Base-by-base conservation (phyloP, 495 filamentous ascomycete genomes). In the Jackrogersella minutella region DNA sequence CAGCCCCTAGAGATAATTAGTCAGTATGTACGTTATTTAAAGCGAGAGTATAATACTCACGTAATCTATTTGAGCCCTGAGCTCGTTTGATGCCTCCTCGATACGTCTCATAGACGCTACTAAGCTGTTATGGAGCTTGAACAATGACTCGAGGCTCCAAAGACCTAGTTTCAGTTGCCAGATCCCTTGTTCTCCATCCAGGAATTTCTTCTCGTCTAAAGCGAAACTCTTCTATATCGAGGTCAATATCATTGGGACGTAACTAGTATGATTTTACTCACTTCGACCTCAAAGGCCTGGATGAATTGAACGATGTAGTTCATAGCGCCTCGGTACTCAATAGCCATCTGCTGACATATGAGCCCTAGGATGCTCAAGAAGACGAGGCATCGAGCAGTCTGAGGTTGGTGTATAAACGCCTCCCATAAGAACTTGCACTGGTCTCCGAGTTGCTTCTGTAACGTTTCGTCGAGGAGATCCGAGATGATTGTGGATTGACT, bases 301-400 rank as follows among this genome's bases (percentile, higher is more conserved):
- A 43, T 43, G 40, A 43, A 43, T 13, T 24, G 22, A 14, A 34
- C 24, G 13, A 61, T 41, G 37, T 61, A 43, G 14, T 41, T 5
- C 34, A 61, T 61, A 19, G 58, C 14, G 1, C 33, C 6, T 31
- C 31, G 46, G 19, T 52, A 61, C 3, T 61, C 33, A 14, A 2
- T 14, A n/a, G 46, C 47, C 36, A 61, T 61, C 10, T 43, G 34
- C 16, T 52, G 34, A 49, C 63, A 66, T 19, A 68, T 16, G 11
- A 21, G n/a, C 34, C 64, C 64, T 1, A 68, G n/a, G 0, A 68
- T 14, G 10, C 26, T 24, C 14, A 68, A 10, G n/a, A 68, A 68
- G 2, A 68, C 58, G 14, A 68, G 64, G 34, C 64, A 68, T 8
- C 64, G 51, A 7, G 64, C 64, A 10, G 58, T 64, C 33, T 64